A percentile compares a stretch with the other conserved stretches of the same genome.
phyloP scores from a whole-genome alignment of 2,329 filamentous ascomycete species.

The Penicillium sclerotiorum region DNA sequence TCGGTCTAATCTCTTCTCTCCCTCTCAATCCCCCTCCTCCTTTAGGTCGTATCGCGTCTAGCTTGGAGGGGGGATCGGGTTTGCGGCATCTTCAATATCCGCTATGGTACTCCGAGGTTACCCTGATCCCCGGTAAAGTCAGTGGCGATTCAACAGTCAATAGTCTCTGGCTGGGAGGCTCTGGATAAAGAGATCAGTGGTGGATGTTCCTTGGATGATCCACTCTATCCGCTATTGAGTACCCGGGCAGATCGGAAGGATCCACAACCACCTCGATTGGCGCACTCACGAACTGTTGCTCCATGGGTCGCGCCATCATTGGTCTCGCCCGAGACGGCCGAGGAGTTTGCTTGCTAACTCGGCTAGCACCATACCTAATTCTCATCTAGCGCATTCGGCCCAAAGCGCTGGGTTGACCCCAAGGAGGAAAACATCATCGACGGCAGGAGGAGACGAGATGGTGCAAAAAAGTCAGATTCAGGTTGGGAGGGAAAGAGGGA shows the following conservation, averaged over 20 bases:
- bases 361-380: constrained; percentile 18
- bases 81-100: too few species aligned
- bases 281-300: constrained; percentile 23
- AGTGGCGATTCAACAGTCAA: background rate
- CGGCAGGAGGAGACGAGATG: background rate
- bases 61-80: too few species aligned
- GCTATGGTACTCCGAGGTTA: too few species aligned
- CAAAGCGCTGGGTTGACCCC: background rate
- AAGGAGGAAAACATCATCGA: background rate
- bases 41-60: too few species aligned
- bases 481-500: too few species aligned
- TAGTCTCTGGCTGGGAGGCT: too few species aligned
- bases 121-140: too few species aligned
- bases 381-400: constrained; percentile 13
- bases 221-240: constrained; percentile 27
- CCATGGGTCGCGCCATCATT: constrained; percentile 19
- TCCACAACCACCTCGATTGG: constrained; percentile 25
- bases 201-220: constrained; percentile 4
- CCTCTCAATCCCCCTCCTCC: too few species aligned
- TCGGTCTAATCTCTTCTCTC: background rate
- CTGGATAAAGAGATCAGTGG: background rate
- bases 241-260: constrained; percentile 28
- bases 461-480: background rate
- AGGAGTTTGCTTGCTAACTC: constrained; percentile 16
- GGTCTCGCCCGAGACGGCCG: constrained; percentile 14